Evolutionary conservation across 352 stramenopile species (phyloP), one percentile per base, ranked within the genome.

Genomic region (Phytophthora constricta): DNA sequence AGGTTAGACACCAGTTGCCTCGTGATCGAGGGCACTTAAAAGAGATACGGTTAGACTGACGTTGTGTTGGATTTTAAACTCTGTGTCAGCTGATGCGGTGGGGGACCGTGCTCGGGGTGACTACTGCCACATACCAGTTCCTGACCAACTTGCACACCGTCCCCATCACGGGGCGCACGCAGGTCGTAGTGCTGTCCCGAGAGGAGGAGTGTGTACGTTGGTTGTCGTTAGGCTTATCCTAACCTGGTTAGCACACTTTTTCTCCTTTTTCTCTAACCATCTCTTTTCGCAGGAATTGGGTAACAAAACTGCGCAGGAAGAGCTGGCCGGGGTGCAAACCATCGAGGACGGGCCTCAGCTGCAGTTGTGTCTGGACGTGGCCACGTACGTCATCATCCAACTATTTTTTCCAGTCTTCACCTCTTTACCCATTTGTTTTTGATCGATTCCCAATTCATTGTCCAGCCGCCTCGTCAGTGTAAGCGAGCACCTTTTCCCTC

Each of bases 251-350:
- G 39, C n/a, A 17, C 23, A 26, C 7, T 22, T 57, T 1, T 37
- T 50, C 2, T 42, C 11, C 16, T 53, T 0, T 22, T 20, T 25
- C 48, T 52, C 17, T n/a, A n/a, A n/a, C n/a, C n/a, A n/a, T n/a
- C n/a, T n/a, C n/a, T n/a, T n/a, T n/a, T n/a, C n/a, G n/a, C 53
- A 87, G 83, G 80, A 87, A 65, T 73, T 91, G 57, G 83, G 83
- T 19, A 79, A 77, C 20, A 67, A 84, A 33, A 58, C 79, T 16
- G 79, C 77, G 2, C 51, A 75, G 45, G 80, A 84, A 33, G 79
- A 78, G 25, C 20, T 91, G 26, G 62, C 66, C 22, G 64, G 72
- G 8, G 67, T 57, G 14, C 72, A 72, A 19, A 61, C 80, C 54
- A 77, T 91, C 42, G 80, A 74, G 4, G 59, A 69, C 11, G 83